These are phyloP conservation scores for Trichocladium uniseriatum DNA, from an alignment of 495 filamentous ascomycete genomes.

Conservation along the genomic window DNA sequence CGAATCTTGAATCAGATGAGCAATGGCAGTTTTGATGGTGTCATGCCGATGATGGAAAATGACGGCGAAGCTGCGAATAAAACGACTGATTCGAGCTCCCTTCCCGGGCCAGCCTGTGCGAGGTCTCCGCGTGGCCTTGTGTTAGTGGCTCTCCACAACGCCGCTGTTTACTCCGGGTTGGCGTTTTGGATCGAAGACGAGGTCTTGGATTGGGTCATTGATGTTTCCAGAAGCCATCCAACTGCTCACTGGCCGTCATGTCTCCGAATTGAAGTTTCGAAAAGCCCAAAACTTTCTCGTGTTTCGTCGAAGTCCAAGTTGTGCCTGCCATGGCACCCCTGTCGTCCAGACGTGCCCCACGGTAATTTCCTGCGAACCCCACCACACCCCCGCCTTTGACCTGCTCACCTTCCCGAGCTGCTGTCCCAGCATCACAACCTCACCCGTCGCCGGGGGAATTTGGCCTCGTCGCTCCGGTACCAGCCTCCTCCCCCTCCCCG, in stretches of 20 bases:
- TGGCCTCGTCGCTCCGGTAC: not conserved
- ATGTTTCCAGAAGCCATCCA: slow-evolving; percentile 16
- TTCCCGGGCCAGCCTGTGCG: not conserved
- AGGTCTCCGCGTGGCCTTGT: slow-evolving; percentile 2
- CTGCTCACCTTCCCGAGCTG: not conserved
- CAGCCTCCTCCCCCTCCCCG: slow-evolving; percentile 4
- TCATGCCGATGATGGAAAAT: not conserved
- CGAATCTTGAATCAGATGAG: not conserved
- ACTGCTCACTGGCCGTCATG: slow-evolving; percentile 3
- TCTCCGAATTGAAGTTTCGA: not conserved
- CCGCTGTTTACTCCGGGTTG: not conserved
- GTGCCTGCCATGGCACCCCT: too few relatives aligned
- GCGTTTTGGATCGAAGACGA: not conserved
- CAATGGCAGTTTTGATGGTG: not conserved
- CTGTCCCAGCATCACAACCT: not conserved
- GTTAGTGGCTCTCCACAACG: not conserved
- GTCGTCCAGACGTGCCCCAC: not conserved
- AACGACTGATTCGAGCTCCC: not conserved
- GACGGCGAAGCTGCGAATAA: not conserved
- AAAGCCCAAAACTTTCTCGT: not conserved
- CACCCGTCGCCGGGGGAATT: not conserved
- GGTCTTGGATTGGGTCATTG: slow-evolving; percentile 1
- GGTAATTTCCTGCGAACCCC: not conserved
- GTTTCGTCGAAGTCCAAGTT: not conserved
- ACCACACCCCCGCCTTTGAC: too few relatives aligned